Conservation (phyloP, 345 rosid species). For the Gossypium stocksii region DNA sequence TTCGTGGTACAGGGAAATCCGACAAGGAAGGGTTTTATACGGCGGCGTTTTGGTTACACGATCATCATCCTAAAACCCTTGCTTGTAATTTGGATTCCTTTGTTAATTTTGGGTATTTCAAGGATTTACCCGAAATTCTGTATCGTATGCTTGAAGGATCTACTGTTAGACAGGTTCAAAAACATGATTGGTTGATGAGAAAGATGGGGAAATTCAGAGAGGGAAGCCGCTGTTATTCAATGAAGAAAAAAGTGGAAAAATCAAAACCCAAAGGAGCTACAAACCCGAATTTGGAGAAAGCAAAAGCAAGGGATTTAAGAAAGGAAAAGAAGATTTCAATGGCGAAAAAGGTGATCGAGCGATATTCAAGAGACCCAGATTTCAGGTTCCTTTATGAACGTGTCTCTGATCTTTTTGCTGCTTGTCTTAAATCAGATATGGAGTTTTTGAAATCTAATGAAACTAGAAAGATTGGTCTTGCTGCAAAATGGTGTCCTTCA, state of each 20-base stretch:
- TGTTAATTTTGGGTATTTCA: conserved; percentile 49
- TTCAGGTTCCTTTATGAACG: background rate
- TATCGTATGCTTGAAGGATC: conserved; percentile 38
- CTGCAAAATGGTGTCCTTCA: conserved; percentile 1
- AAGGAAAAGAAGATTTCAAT: conserved; percentile 30
- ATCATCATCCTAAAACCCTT: conserved; percentile 36
- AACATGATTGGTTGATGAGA: background rate
- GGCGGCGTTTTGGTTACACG: conserved; percentile 49
- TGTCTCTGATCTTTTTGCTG: background rate
- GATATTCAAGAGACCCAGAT: conserved; percentile 6
- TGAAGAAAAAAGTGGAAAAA: background rate
- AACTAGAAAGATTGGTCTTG: conserved; percentile 1
- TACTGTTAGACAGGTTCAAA: background rate
- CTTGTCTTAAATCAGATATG: background rate
- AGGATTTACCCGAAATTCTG: conserved; percentile 63
- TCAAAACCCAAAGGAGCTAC: conserved; percentile 11
- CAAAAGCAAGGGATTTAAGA: conserved; percentile 37
- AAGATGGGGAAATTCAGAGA: background rate
- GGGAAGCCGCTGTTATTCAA: background rate
- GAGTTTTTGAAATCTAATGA: background rate
- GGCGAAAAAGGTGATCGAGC: conserved; percentile 36
- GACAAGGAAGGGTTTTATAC: conserved; percentile 37
- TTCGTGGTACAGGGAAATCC: conserved; percentile 58
- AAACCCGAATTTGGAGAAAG: conserved; percentile 29
- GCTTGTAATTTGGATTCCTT: conserved; percentile 26